Evolutionary conservation across 2,329 filamentous ascomycete species (phyloP).

Genomic region (Alternaria viburni): DNA sequence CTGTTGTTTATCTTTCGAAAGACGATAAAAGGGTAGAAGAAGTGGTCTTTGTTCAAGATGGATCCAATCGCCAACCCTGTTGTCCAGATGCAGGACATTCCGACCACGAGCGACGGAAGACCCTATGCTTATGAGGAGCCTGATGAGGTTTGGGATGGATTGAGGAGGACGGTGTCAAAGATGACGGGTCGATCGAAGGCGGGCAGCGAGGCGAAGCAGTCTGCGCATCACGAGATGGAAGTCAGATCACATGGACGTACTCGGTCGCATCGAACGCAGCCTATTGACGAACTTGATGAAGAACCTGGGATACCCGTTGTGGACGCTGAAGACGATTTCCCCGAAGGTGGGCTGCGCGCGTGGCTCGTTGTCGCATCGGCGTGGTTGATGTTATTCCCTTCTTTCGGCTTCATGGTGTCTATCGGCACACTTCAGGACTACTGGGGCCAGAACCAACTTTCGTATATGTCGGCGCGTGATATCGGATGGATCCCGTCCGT

Average conservation of each 20-base stretch:
- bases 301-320: conserved; percentile 19
- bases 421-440: conserved; percentile 82
- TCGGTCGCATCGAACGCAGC: conserved; percentile 13
- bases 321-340: conserved; percentile 40
- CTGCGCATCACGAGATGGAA: conserved; percentile 15
- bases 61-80: conserved; percentile 36
- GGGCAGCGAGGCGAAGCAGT: conserved; percentile 20
- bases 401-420: conserved; percentile 51
- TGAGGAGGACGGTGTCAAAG: conserved; percentile 26
- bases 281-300: conserved; percentile 9
- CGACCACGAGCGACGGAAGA: conserved; percentile 9
- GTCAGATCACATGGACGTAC: conserved; percentile 5
- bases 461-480: conserved; percentile 62
- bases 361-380: conserved; percentile 51
- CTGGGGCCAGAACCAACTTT: conserved; percentile 73
- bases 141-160: conserved; percentile 27
- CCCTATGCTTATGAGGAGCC: conserved; percentile 14
- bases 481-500: conserved; percentile 91
- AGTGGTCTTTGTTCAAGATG: conserved; percentile 20
- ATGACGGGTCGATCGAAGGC: conserved; percentile 27
- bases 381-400: conserved; percentile 41
- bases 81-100: conserved; percentile 31
- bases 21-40: background rate
- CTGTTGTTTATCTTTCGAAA: background rate
- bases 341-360: conserved; percentile 49